Evolutionary conservation across 192 early-diverging fungal species (phyloP).

Genomic region (Backusella liffmaniae): DNA sequence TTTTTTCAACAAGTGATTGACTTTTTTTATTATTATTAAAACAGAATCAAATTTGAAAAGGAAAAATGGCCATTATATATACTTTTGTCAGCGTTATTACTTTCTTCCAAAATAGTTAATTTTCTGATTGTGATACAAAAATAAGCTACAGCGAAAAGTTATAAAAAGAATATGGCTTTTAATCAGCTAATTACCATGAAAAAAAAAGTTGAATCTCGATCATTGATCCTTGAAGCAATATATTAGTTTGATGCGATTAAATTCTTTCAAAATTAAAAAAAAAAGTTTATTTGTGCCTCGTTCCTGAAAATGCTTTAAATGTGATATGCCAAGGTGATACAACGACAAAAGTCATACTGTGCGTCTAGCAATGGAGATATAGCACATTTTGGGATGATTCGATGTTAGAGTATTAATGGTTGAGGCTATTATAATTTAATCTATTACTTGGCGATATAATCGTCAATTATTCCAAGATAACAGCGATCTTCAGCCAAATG

Average conservation of each 20-base stretch:
- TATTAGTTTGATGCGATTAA: background rate
- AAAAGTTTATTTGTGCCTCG: slow-evolving; percentile 1
- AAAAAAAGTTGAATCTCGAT: background rate
- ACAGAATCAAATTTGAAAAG: background rate
- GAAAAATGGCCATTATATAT: background rate
- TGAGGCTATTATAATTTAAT: background rate
- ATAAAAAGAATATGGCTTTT: background rate
- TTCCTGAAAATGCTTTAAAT: background rate
- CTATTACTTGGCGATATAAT: background rate
- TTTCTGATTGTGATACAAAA: background rate
- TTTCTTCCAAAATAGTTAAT: background rate
- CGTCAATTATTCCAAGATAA: background rate
- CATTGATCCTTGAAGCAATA: background rate
- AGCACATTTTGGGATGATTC: background rate
- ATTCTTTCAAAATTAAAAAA: background rate
- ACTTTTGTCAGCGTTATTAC: background rate
- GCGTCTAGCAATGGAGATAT: background rate
- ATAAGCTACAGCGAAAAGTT: background rate
- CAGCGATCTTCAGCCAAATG: background rate
- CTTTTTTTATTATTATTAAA: background rate
- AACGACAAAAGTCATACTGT: background rate
- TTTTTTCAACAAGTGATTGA: background rate
- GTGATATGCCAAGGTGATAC: background rate
- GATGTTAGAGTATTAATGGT: background rate
- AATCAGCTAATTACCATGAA: background rate